Evolutionary conservation across 139 green algal species (phyloP).

Genomic region (Volvox africanus): DNA sequence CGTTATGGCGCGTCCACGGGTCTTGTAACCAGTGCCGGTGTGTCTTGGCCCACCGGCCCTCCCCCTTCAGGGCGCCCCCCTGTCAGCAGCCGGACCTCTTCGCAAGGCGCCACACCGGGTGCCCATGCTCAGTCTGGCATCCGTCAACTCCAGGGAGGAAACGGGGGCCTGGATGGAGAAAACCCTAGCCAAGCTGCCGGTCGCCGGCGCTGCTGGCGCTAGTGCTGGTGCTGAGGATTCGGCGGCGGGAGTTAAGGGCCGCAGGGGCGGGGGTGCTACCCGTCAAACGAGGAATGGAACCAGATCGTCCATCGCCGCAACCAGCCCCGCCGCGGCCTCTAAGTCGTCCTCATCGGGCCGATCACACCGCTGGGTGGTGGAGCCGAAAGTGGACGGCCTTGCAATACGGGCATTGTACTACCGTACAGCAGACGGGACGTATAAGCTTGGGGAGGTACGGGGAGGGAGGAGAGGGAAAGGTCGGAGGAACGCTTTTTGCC

Average conservation of each 20-base stretch:
- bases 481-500: background rate
- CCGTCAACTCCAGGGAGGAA: conserved; percentile 33
- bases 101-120: conserved; percentile 38
- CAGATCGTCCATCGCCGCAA: background rate
- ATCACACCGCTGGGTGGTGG: conserved; percentile 54
- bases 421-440: conserved; percentile 7
- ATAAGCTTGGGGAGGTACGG: conserved; percentile 39
- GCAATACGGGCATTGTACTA: conserved; percentile 61
- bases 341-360: background rate
- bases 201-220: background rate
- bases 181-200: conserved; percentile 30
- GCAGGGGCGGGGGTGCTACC: background rate
- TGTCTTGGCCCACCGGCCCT: background rate
- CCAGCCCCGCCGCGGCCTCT: background rate
- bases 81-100: background rate
- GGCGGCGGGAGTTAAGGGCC: too few species aligned
- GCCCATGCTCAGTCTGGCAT: conserved; percentile 46
- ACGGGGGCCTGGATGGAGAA: conserved; percentile 28
- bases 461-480: background rate
- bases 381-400: conserved; percentile 77
- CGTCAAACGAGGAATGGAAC: background rate
- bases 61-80: conserved; percentile 12
- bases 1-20: too few species aligned
- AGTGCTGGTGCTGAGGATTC: background rate
- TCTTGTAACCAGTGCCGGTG: background rate